Evolutionary conservation across 495 filamentous ascomycete genomes (phyloP), one percentile per base, ranked within the genome.

Genomic region (Rhizodiscina lignyota): DNA sequence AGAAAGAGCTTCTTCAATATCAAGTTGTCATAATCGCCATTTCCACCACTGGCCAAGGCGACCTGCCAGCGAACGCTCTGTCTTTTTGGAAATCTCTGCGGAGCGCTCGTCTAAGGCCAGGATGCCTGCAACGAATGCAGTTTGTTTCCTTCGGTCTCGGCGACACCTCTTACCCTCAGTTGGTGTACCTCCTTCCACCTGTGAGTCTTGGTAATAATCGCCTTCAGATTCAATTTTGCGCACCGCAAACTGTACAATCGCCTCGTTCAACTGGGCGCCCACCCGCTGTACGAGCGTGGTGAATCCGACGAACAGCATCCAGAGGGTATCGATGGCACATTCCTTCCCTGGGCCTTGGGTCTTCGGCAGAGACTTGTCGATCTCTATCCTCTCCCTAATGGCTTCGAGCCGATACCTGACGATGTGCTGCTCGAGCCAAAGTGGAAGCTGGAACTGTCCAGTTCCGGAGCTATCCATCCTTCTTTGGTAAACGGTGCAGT

Each of bases 1-100:
- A 74, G 68, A 54, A 58, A 17, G 43, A 49, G 1, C 51, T 79
- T 4, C 41, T 49, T 11, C 56, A 66, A 20, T 64, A 71, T 32
- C 68, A 68, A 0, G 47, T 94, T 18, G 67, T 77, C 4, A 66
- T 96, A 32, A 74, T 96, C 43, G 74, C 79, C 33, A 59, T 85
- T 8, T 93, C 87, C 0, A 96, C 91, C 0, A 94, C 89, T 1
- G 89, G 89, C 4, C 91, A 99, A 56, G 89, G 89, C 5, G 85
- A 96, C 40, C 55, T 99, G 41, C 87, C 91, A 2, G 63, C 61
- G 12, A 94, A 94, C 62, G 69, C 74, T 6, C 62, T 69, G 24
- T 59, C 57, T 11, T 87, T 96, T 47, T 99, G 89, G 89, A 84
- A 70, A 48, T 75, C 70, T 29, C 66, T 99, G 32, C 63, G 89